A percentile compares a stretch with the other conserved stretches of the same genome.
These are phyloP conservation scores for Alliaria petiolata DNA, from an alignment of 345 rosid species.

Conservation along the genomic window DNA sequence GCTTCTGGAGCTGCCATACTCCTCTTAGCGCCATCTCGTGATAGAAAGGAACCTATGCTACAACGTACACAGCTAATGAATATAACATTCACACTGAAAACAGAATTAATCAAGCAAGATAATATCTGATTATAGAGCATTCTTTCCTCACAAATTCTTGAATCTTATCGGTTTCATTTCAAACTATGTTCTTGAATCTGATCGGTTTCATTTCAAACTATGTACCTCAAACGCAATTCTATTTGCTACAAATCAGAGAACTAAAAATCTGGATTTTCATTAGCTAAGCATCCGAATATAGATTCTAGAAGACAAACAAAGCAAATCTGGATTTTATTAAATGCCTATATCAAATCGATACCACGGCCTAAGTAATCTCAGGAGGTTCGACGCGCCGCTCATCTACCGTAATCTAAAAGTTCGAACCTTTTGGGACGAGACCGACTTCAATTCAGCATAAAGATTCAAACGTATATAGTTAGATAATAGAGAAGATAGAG, in stretches of 20 bases:
- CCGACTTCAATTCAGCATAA: neutral
- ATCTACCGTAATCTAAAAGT: conserved; percentile 6
- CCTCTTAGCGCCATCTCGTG: conserved; percentile 70
- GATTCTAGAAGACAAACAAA: neutral
- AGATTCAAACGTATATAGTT: neutral
- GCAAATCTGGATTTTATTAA: neutral
- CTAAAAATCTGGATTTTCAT: neutral
- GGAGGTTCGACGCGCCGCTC: neutral
- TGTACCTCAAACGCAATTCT: neutral
- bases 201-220: neutral
- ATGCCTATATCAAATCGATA: neutral
- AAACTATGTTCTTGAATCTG: neutral
- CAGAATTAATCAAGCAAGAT: conserved; percentile 2
- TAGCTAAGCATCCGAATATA: neutral
- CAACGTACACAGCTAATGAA: neutral
- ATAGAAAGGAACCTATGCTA: neutral
- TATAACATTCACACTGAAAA: conserved; percentile 2
- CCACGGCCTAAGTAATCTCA: neutral
- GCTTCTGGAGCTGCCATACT: conserved; percentile 83
- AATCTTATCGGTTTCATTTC: neutral
- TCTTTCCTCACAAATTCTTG: neutral
- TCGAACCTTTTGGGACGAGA: neutral
- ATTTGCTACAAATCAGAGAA: neutral
- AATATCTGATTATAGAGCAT: neutral
- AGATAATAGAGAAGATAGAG: neutral